Base-by-base conservation (phyloP, 2,329 filamentous ascomycete species). In the Helicocarpus griseus region DNA sequence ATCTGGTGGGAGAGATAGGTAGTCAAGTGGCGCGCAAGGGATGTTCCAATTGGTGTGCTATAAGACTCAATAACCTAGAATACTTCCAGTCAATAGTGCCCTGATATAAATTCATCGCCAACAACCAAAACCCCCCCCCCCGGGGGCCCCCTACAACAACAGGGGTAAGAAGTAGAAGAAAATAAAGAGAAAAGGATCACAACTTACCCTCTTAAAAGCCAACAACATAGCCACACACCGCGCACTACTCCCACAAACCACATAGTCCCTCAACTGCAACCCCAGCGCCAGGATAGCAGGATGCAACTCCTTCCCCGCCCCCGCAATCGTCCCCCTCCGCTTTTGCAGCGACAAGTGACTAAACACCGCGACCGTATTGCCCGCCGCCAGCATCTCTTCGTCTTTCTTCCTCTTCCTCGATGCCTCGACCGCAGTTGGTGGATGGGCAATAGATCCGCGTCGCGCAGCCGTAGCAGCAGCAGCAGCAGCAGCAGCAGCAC, bases 1-100 rank as follows among this genome's bases (percentile, higher is more conserved):
- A 98, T 96, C 70, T 98, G 93, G 35, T 90, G 88, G 63, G 89
- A 93, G 54, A 98, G 82, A 69, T 97, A 89, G 9, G 87, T 86
- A 29, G 89, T 93, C 61, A 98, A 83, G 73, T 98, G 90, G 31
- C 93, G 85, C 19, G 89, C 86, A 39, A 98, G 80, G 38, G 89
- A 90, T 53, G 85, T 89, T 38, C 86, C 86, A 24, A 83, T 77
- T 4, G 93, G 93, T 1, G 91, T 97, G 44, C 82, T 86, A 69
- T 98, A 98, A n/a, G 87, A 84, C 63, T 88, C 81, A 56, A 98
- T 91, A 56, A 97, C 87, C 83, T 95, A 61, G 35, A 28, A 43
- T 49, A n/a, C 40, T 46, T 24, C 14, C 26, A 33, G 14, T 50
- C 31, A 50, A 38, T 38, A 26, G 24, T 13, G 33, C 28, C 22